These are phyloP conservation scores for Boletellus ananas DNA, from an alignment of 768 basidiomycete genomes.

Conservation along the genomic window DNA sequence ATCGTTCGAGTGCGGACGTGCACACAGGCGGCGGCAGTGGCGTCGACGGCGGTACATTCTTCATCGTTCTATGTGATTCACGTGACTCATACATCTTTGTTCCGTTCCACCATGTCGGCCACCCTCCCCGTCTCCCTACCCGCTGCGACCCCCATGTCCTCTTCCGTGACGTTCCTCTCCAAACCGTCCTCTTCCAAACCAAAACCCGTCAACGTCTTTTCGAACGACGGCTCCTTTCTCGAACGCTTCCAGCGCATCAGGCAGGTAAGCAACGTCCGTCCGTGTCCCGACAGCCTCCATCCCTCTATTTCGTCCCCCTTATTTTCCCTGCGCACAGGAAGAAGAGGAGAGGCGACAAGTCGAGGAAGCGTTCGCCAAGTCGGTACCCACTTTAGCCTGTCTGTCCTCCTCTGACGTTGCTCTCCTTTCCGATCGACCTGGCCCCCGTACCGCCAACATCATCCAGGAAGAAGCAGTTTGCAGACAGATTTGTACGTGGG, in stretches of 20 bases:
- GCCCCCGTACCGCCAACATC: too few relatives aligned
- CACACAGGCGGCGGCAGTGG: constrained; percentile 39
- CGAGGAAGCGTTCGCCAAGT: constrained; percentile 51
- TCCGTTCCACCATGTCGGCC: constrained; percentile 12
- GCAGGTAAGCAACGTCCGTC: constrained; percentile 37
- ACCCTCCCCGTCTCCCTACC: background rate
- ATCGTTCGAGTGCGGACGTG: constrained; percentile 55
- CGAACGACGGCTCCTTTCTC: constrained; percentile 67
- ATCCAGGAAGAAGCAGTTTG: constrained; percentile 56
- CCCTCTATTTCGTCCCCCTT: too few relatives aligned
- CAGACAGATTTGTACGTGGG: constrained; percentile 55
- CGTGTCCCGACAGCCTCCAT: background rate
- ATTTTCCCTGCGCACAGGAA: constrained; percentile 34
- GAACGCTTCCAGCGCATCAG: constrained; percentile 58
- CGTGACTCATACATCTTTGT: background rate
- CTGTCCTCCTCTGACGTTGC: background rate
- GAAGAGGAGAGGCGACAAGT: constrained; percentile 56
- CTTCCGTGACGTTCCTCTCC: constrained; percentile 20
- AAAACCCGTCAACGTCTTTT: constrained; percentile 59
- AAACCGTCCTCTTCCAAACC: constrained; percentile 26
- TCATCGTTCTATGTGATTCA: background rate
- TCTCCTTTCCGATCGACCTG: background rate
- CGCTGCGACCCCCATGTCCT: background rate
- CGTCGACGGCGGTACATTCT: too few relatives aligned
- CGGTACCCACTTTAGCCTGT: constrained; percentile 11